Evolutionary conservation across 768 basidiomycete species (phyloP).

Genomic region (Pulveroboletus sp.): DNA sequence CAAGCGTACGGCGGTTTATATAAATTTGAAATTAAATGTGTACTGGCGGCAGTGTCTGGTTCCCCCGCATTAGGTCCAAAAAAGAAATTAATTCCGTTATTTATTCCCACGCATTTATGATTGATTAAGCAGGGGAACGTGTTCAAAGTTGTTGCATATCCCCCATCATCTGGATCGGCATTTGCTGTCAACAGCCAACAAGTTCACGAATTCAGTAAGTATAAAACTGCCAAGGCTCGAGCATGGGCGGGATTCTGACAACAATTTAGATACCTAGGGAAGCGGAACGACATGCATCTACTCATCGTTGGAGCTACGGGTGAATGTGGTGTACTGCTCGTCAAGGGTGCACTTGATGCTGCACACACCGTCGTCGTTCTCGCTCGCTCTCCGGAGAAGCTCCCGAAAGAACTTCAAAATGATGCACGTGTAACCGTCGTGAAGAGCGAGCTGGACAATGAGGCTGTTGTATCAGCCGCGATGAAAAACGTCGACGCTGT

Average conservation of each 20-base stretch:
- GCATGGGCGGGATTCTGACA: background rate
- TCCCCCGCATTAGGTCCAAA: no score
- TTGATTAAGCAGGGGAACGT: no score
- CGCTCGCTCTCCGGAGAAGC: conserved; percentile 61
- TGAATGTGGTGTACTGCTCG: conserved; percentile 52
- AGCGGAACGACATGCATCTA: conserved; percentile 41
- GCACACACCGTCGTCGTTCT: conserved; percentile 54
- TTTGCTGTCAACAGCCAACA: no score
- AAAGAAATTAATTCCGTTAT: no score
- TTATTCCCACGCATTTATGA: no score
- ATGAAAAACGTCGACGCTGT: conserved; percentile 59
- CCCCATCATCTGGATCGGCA: no score
- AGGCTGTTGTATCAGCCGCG: conserved; percentile 46
- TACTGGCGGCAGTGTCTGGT: no score
- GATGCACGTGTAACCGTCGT: conserved; percentile 47
- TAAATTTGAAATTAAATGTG: no score
- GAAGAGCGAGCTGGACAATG: conserved; percentile 56
- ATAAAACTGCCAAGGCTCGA: background rate
- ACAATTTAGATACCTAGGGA: background rate
- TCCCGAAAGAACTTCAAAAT: conserved; percentile 49
- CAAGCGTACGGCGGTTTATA: no score
- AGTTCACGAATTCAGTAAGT: conserved; percentile 4
- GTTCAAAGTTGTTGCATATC: no score
- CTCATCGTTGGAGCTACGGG: conserved; percentile 75
- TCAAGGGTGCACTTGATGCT: conserved; percentile 50